phyloP scores from a whole-genome alignment of 2,329 filamentous ascomycete species.

The Dactylonectria estremocensis region DNA sequence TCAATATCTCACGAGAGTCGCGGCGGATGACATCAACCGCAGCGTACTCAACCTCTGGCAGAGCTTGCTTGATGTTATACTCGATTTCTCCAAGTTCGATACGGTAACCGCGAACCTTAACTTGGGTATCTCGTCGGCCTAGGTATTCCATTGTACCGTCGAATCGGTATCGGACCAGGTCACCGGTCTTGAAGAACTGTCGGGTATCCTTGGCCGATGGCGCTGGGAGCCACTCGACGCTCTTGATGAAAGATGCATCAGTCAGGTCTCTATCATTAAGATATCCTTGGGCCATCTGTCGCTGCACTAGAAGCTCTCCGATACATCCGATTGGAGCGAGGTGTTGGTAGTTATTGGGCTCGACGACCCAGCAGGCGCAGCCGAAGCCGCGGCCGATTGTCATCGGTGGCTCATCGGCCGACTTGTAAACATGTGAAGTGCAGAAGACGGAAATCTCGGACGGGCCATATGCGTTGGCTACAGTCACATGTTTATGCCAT shows the following conservation, averaged over 20 bases:
- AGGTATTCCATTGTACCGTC: constrained; percentile 49
- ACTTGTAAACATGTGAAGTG: constrained; percentile 19
- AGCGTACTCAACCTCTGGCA: constrained; percentile 34
- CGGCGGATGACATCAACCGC: constrained; percentile 31
- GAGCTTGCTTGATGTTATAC: constrained; percentile 30
- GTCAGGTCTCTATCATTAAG: constrained; percentile 24
- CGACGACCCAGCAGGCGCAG: constrained; percentile 19
- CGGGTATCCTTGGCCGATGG: neutral
- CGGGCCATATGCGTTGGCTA: constrained; percentile 33
- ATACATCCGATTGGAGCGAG: constrained; percentile 44
- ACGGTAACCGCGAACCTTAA: constrained; percentile 52
- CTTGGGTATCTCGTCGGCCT: constrained; percentile 48
- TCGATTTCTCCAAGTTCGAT: constrained; percentile 51
- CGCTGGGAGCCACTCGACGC: neutral
- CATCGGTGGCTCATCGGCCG: neutral
- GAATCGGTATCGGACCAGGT: constrained; percentile 42
- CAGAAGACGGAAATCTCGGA: constrained; percentile 30
- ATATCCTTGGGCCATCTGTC: constrained; percentile 44
- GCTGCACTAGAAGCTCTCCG: constrained; percentile 46
- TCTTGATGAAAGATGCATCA: constrained; percentile 34
- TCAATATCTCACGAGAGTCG: constrained; percentile 13
- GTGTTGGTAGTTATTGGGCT: constrained; percentile 22
- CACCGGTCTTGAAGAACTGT: constrained; percentile 54
- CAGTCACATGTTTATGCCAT: constrained; percentile 20
- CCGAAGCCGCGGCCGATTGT: constrained; percentile 21